A percentile compares a stretch with the other conserved stretches of the same genome.
phyloP scores from a whole-genome alignment of 352 stramenopile genomes.

The Pythium pyrilobum region DNA sequence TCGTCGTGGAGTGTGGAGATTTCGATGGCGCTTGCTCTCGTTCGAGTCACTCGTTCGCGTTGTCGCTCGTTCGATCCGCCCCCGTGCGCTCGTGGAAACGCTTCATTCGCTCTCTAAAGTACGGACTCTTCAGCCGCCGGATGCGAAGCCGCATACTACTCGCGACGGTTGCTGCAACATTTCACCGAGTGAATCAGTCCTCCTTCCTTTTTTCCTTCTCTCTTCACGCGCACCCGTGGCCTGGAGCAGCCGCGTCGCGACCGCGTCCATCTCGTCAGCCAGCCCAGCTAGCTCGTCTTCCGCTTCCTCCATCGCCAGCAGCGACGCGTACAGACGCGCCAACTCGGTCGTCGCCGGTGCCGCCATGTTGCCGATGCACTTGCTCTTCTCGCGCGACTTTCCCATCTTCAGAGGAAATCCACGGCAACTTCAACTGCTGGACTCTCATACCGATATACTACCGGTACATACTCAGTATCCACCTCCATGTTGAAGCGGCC shows the following conservation, averaged over 20 bases:
- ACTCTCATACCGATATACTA: neutral
- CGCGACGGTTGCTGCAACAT: neutral
- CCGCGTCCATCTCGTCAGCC: neutral
- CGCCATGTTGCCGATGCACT: neutral
- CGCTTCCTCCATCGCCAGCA: neutral
- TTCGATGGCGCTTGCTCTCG: too few species aligned
- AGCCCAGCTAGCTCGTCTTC: neutral
- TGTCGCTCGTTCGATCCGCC: neutral
- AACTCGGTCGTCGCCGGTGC: neutral
- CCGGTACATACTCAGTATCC: too few species aligned
- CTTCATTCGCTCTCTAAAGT: conserved; percentile 10
- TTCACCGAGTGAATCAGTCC: neutral
- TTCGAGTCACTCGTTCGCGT: neutral
- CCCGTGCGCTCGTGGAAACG: conserved; percentile 3
- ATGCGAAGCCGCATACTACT: conserved; percentile 4
- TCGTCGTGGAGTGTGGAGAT: too few species aligned
- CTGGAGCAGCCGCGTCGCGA: conserved; percentile 1
- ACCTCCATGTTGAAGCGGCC: conserved; percentile 1
- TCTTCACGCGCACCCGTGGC: conserved; percentile 4
- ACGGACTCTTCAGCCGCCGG: conserved; percentile 7
- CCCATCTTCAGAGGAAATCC: neutral
- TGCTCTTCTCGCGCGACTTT: too few species aligned
- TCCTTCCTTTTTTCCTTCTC: neutral
- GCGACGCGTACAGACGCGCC: conserved; percentile 4
- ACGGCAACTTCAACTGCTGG: conserved; percentile 9